Base-by-base conservation (phyloP, 2,329 filamentous ascomycete genomes). In the Colletotrichum destructivum region DNA sequence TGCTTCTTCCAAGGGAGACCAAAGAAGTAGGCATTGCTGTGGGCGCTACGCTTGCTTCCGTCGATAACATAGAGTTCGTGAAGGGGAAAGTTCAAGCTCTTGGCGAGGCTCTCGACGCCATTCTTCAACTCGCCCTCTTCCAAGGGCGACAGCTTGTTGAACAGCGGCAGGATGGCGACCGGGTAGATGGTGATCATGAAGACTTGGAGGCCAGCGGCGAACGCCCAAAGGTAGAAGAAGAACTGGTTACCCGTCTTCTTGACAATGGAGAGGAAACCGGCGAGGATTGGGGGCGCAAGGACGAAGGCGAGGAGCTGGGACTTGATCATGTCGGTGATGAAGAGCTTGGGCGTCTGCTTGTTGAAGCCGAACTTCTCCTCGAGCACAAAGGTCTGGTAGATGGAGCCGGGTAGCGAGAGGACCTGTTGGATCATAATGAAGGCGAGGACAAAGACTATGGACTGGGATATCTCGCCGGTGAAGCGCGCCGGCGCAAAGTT, bases 1-100 rank as follows among this genome's bases (percentile, higher is more conserved):
- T 98, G 97, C 89, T 98, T 98, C 89, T 98, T 98, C 95, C 96
- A 99, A 52, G 96, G 96, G 67, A 99, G 89, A 72, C 96, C 96
- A 78, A 97, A 98, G 86, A 99, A 99, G 84, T 97, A 96, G 44
- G 94, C 94, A 81, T 97, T 97, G 83, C 92, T 94, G 85, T 97
- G 94, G 42, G 93, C 92, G 80, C 92, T 94, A 78, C 94, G 89
- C 87, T 95, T 96, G 85, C 92, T 95, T 71, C 94, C 94, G 79
- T 97, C 94, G 78, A 99, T 99, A 78, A 98, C 95, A 79, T 97
- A 94, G 55, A 99, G 89, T 80, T 98, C 95, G 74, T 93, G 91
- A 40, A 99, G 91, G 2, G 96, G 96, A 84, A 99, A 99, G 74
- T 96, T 91, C 75, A 99, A 90, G 79, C 90, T 92, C 76, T 90